Conservation (phyloP, 805 yeast genomes). For the Hanseniaspora lachancei region DNA sequence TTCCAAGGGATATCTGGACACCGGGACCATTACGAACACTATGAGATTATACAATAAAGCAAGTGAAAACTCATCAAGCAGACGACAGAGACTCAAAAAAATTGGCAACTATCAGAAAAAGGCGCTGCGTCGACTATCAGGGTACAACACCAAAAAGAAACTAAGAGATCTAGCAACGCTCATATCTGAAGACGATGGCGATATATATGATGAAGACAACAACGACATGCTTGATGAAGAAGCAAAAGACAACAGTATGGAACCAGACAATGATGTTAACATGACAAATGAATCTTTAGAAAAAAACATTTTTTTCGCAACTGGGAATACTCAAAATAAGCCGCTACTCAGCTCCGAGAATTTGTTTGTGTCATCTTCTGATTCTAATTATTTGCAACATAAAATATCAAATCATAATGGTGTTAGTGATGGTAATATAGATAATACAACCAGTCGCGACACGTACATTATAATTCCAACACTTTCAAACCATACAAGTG, state of each 20-base stretch:
- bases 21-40: conserved; percentile 1
- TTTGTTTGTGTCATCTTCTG: not conserved
- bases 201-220: conserved; percentile 9
- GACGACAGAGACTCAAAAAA: conserved; percentile 1
- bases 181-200: conserved; percentile 12
- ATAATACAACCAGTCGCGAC: not conserved
- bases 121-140: not conserved
- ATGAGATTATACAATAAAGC: conserved; percentile 9
- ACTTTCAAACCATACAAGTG: not conserved
- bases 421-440: not conserved
- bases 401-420: not conserved
- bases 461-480: not conserved
- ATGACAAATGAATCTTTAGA: not conserved
- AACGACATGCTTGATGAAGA: conserved; percentile 6
- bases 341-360: not conserved
- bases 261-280: not conserved
- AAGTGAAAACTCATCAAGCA: not conserved
- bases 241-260: not conserved
- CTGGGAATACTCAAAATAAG: not conserved
- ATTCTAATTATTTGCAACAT: not conserved
- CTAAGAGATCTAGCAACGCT: conserved; percentile 9
- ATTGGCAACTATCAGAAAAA: conserved; percentile 9
- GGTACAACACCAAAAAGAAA: conserved; percentile 1
- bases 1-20: conserved; percentile 5
- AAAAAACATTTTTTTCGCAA: not conserved